Base-by-base conservation (phyloP, 768 basidiomycete genomes). In the Phylloporus sp. region DNA sequence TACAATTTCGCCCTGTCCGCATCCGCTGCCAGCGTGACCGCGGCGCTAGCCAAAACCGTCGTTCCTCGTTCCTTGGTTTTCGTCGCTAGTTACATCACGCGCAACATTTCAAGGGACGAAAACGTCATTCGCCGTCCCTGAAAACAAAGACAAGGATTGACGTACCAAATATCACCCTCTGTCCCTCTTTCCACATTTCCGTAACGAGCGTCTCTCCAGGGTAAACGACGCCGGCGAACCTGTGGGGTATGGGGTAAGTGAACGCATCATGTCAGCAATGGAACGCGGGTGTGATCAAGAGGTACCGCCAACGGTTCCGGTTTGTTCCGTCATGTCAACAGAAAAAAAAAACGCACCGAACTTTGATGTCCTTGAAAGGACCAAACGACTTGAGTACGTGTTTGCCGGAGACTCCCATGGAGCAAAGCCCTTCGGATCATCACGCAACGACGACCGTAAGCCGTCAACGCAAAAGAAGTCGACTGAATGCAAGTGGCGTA, bases 171-270 rank as follows among this genome's bases (percentile, higher is more conserved):
- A 97, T 82, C 44, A 98, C 84, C 69, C 83, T 96, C 50, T 77
- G 67, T 3, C 85, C 89, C 57, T 96, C 92, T 65, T 93, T 96
- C 96, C 96, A 99, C 95, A 98, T 97, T 64, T 90, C 83, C 0
- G 95, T 99, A 13, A 92, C 73, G 42, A 98, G 76, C 2, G 95
- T 98, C 69, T 98, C 93, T 1, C 94, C 95, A 3, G 95, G 96
- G 63, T 86, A 94, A 20, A 98, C 91, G 3, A 90, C 82, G 4
- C 91, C 92, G 0, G 86, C 81, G 66, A 98, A 95, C 27, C 87
- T 87, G 51, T 13, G 31, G 15, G 28, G 20, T 14, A 27, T 10
- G 21, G 11, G 21, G 18, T 22, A 37, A 33, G n/a, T 1, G 15
- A 31, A 14, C 20, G 1, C 7, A 23, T 57, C 22, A 50, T n/a